Evolutionary conservation across 1,284 basidiomycete species (phyloP), one percentile per base, ranked within the genome.

Genomic region (Cystobasidiaceae sp.): DNA sequence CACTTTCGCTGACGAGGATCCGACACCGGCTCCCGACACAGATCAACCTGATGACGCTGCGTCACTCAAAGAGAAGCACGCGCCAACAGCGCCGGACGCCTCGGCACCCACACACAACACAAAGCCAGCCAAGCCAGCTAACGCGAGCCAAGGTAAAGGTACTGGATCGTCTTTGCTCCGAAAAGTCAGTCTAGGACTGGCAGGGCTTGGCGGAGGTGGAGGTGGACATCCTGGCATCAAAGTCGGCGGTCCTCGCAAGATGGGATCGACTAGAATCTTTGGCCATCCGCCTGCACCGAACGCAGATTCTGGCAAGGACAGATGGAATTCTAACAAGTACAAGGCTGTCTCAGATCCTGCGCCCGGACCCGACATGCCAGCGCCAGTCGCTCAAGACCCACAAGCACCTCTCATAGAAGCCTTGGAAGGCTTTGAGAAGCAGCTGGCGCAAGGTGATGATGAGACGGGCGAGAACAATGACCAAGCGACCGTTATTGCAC

Each of bases 201-300:
- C 61, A 17, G 51, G 46, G 0, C 43, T 54, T 21, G 60, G 28
- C 21, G 33, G 39, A 21, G 50, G 28, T 3, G 44, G 52, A 3
- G 25, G 28, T 17, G 54, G 54, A 8, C 37, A 56, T 21, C n/a
- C 39, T 17, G 61, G 30, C 8, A 28, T 27, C 19, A 55, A 44
- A 21, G 61, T 64, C 5, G 61, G 61, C 13, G 61, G 61, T 3
- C 61, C 61, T 4, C 21, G 61, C 15, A 64, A 64, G 33, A 64
- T 64, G 61, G 56, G 56, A 4, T 41, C 28, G 4, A 21, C 28
- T 17, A 37, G 48, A 13, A 39, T 64, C 3, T 64, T 64, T 28
- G 61, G 61, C 27, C 21, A 30, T 13, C 51, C 25, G 21, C 19
- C 51, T 49, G 46, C 28, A 28, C 23, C 28, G 27, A 48, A n/a